Evolutionary conservation across 306 rosid genomes (phyloP).

Genomic region (Carpinus fangiana): DNA sequence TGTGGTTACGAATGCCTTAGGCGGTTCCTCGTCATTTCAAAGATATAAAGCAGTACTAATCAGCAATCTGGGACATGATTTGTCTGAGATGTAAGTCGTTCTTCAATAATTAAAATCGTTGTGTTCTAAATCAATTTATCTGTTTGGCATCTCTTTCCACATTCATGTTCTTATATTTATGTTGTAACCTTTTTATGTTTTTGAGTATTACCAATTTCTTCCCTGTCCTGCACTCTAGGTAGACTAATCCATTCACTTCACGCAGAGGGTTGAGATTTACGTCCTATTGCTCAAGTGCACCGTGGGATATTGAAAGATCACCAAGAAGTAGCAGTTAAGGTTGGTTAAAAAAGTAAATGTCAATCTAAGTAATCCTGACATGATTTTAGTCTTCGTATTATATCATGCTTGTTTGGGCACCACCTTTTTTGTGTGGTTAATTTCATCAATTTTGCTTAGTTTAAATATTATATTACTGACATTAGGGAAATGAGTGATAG

Average conservation of each 20-base stretch:
- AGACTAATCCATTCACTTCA: background rate
- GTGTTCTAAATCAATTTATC: constrained; percentile 11
- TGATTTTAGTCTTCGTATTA: background rate
- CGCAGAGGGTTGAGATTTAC: background rate
- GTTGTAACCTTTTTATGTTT: background rate
- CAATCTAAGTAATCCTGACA: background rate
- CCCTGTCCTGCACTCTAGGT: background rate
- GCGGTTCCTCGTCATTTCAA: constrained; percentile 72
- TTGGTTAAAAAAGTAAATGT: constrained; percentile 36
- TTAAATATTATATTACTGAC: background rate
- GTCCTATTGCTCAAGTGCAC: constrained; percentile 80
- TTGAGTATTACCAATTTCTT: background rate
- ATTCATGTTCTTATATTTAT: background rate
- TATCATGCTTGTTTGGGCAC: background rate
- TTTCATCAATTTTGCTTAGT: no score
- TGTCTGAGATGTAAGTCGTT: constrained; percentile 65
- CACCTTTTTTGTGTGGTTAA: background rate
- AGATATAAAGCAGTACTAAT: constrained; percentile 54
- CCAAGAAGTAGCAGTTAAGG: constrained; percentile 90
- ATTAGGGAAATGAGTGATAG: no score
- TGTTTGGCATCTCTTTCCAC: background rate
- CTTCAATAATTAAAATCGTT: constrained; percentile 11
- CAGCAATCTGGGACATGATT: constrained; percentile 59
- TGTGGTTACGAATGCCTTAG: constrained; percentile 46
- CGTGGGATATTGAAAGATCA: constrained; percentile 65